Evolutionary conservation across 2,329 filamentous ascomycete species (phyloP), one percentile per base, ranked within the genome.

Genomic region (Neofusicoccum parvum): DNA sequence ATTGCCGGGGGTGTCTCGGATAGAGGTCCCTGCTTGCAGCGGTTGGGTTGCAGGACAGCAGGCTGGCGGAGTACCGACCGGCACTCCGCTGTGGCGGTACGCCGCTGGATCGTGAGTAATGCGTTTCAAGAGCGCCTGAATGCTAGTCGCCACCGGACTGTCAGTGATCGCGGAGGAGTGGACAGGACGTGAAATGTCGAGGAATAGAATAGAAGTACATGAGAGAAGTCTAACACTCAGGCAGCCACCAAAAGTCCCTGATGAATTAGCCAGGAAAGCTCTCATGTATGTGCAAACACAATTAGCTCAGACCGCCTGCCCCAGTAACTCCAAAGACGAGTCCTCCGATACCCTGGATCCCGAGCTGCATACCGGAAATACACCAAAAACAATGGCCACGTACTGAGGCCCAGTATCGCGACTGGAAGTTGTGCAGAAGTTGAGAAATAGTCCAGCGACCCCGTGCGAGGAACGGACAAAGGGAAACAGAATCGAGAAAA

Each of bases 151-250:
- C 14, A 11, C n/a, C n/a, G 9, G 14, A 53, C n/a, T 15, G 23
- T 36, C 27, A 36, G 34, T 37, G 15, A 12, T 37, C 9, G 32
- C 9, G 15, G 3, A 15, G 2, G 15, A 20, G 34, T 15, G 15
- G 34, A 37, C 10, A 17, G 15, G 17, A 37, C 27, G 37, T 48
- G 56, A 37, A 37, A 27, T 37, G 43, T 36, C 23, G 9, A 39
- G 32, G 15, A 32, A 15, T 60, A 14, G n/a, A 15, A 60, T 60
- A 60, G 41, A 60, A 60, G 56, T 60, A 60, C 56, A 60, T 60
- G 56, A 60, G 56, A 60, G 56, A 60, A 60, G 41, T 60, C 56
- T 60, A 60, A 60, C 27, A 60, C 56, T 45, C 56, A 60, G 43
- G 56, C n/a, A 60, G 56, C 56, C 43, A 48, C 43, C 56, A 20